A percentile compares a stretch with the other conserved stretches of the same genome.
These are phyloP conservation scores for Phyllostachys edulis DNA, from an alignment of 176 grass and related monocot species.

Conservation along the genomic window DNA sequence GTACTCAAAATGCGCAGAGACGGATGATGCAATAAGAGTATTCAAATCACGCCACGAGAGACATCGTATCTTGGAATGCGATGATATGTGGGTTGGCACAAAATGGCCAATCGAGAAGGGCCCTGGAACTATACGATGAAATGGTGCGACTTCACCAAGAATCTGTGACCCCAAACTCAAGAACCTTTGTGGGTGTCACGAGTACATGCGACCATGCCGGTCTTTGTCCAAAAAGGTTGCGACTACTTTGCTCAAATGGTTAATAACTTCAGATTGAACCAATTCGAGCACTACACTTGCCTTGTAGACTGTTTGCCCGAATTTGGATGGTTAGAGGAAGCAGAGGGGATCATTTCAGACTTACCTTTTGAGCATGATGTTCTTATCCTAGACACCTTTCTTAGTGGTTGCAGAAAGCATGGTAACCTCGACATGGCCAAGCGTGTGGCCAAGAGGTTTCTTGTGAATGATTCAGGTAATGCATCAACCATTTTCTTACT, in stretches of 20 bases:
- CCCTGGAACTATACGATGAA: background rate
- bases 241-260: conserved; percentile 17
- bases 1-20: conserved; percentile 3
- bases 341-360: conserved; percentile 1
- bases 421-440: conserved; percentile 21
- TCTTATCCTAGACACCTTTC: background rate
- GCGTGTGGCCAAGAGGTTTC: background rate
- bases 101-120: background rate
- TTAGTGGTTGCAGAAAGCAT: conserved; percentile 4
- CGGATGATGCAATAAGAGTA: conserved; percentile 21
- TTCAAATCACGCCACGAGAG: conserved; percentile 5
- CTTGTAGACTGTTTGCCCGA: conserved; percentile 8
- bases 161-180: conserved; percentile 10
- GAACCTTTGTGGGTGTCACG: conserved; percentile 4
- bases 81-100: conserved; percentile 21
- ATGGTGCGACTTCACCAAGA: background rate
- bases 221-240: conserved; percentile 18
- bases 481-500: conserved; percentile 40
- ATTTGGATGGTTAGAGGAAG: conserved; percentile 16
- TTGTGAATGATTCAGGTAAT: background rate
- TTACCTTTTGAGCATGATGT: conserved; percentile 19
- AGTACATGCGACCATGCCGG: conserved; percentile 11
- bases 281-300: conserved; percentile 24
- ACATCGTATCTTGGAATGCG: conserved; percentile 17
- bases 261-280: conserved; percentile 2